Evolutionary conservation across 78 protist species (phyloP), one percentile per base, ranked within the genome.

Genomic region (Tieghemostelium lacteum): DNA sequence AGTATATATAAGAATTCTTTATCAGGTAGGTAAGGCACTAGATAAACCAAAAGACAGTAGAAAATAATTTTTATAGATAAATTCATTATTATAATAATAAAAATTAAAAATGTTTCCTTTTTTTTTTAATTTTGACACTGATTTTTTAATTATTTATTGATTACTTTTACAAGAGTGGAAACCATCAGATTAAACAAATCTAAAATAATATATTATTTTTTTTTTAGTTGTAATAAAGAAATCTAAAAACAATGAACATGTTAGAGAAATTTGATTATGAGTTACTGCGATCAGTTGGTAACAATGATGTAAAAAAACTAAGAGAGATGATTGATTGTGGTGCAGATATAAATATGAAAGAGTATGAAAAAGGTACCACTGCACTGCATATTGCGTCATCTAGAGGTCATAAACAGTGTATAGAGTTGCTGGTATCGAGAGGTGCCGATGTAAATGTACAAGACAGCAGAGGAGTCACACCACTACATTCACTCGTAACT

Each of bases 261-360:
- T 54, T 78, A 26, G 69, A 66, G 37, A 78, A 78, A 66, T 78
- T 50, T 78, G 88, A 78, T 78, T 78, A 78, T 55, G 92, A 85
- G 33, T 64, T 85, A 52, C 29, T 85, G 14, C 61, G 45, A 64
- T 45, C 83, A 49, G 92, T 57, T 42, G 85, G 63, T 37, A 60
- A 60, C 31, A 85, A 85, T 63, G 92, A 85, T 73, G 34, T 71
- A 16, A 85, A 85, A 16, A 71, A 73, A 37, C 33, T 73, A 33
- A 60, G 92, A 36, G 92, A 85, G 24, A 71, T 85, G 78, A 24
- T 85, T 1, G 92, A 85, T 64, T 49, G 70, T 57, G 92, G 92
- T 26, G 85, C 67, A n/a, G 92, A 85, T 64, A 73, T 85, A 26
- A 85, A 85, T 73, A 73, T 73, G 86, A 63, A n/a, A 28, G 85